Evolutionary conservation across 257 asterid species (phyloP).

Genomic region (Haberlea rhodopensis): DNA sequence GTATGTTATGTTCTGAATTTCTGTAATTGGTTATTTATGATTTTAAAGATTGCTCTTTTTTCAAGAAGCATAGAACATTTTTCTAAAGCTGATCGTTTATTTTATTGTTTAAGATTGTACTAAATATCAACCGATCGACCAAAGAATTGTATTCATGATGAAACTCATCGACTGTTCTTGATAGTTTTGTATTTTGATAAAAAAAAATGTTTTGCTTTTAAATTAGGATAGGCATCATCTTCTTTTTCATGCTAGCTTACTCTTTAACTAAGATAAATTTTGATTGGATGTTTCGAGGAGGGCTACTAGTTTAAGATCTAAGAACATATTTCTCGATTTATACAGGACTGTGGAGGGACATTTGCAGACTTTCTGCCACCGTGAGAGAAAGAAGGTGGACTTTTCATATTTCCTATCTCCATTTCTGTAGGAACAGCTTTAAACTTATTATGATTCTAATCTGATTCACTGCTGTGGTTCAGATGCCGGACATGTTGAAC

Average conservation of each 20-base stretch:
- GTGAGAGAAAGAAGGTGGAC: conserved; percentile 85
- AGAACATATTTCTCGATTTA: conserved; percentile 5
- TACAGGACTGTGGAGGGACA: conserved; percentile 82
- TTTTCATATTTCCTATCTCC: background rate
- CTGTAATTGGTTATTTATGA: background rate
- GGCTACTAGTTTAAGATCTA: background rate
- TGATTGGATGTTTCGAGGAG: background rate
- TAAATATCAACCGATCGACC: no score
- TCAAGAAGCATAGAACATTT: no score
- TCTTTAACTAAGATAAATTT: no score
- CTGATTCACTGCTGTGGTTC: background rate
- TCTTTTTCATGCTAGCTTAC: no score
- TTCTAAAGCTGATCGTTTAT: no score
- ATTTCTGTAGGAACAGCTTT: background rate
- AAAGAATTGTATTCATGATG: background rate
- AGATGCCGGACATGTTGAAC: conserved; percentile 94
- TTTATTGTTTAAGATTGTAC: no score
- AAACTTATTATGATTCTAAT: background rate
- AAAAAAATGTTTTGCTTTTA: no score
- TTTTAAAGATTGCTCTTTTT: background rate
- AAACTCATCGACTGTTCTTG: no score
- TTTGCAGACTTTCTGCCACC: conserved; percentile 74
- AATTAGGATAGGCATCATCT: background rate
- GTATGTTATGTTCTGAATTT: conserved; percentile 35
- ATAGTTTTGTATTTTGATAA: no score